These are phyloP conservation scores for Flueggea neowawraea DNA, from an alignment of 441 rosid species.

Conservation along the genomic window DNA sequence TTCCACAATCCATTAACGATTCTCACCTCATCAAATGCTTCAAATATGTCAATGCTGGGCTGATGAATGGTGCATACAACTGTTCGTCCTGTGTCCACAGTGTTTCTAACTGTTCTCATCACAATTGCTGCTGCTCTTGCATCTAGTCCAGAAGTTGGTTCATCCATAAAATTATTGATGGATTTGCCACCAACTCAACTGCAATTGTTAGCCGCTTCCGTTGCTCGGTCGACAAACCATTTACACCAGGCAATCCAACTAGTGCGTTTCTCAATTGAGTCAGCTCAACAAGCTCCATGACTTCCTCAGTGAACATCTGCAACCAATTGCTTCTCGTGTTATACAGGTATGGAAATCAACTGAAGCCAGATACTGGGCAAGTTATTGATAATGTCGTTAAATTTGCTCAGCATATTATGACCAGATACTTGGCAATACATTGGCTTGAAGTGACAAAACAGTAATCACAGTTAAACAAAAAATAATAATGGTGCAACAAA, in stretches of 20 bases:
- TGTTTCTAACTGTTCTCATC: constrained; percentile 45
- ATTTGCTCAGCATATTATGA: no score
- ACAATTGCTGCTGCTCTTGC: constrained; percentile 51
- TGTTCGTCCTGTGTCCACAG: constrained; percentile 43
- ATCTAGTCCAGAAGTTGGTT: constrained; percentile 48
- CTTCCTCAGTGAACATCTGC: constrained; percentile 38
- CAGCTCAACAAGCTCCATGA: constrained; percentile 42
- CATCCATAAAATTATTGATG: constrained; percentile 45
- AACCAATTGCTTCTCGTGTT: background rate
- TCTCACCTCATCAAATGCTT: constrained; percentile 14
- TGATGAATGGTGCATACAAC: constrained; percentile 49
- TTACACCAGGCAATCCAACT: constrained; percentile 40
- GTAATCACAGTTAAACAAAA: background rate
- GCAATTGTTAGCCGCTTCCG: constrained; percentile 42
- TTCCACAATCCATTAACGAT: constrained; percentile 39
- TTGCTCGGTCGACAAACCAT: constrained; percentile 43
- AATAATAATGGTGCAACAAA: background rate
- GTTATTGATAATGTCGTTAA: no score
- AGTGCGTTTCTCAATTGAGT: constrained; percentile 21
- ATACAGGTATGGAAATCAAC: background rate
- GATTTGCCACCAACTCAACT: constrained; percentile 44
- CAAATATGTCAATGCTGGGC: constrained; percentile 25
- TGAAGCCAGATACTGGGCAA: background rate
- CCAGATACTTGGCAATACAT: no score
- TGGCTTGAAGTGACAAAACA: no score